A percentile compares a stretch with the other conserved stretches of the same genome.
Conservation (phyloP, 2,329 filamentous ascomycete genomes). For the Microcyclosporella mali region DNA sequence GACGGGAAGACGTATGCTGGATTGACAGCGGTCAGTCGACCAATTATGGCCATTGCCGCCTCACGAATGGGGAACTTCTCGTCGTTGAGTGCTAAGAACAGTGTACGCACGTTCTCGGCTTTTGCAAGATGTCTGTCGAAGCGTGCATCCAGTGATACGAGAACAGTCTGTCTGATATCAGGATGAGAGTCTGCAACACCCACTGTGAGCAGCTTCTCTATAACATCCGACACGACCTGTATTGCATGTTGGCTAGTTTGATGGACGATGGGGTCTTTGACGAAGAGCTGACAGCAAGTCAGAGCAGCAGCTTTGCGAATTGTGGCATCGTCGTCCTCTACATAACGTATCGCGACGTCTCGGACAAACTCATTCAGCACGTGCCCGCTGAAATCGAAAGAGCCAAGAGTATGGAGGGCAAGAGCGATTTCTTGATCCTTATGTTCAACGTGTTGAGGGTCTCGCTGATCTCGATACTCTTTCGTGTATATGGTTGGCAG, state of each 20-base stretch:
- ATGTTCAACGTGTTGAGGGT: conserved; percentile 71
- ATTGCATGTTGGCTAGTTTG: conserved; percentile 96
- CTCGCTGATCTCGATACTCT: conserved; percentile 68
- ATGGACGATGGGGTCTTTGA: conserved; percentile 93
- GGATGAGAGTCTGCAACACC: conserved; percentile 86
- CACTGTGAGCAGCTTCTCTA: conserved; percentile 91
- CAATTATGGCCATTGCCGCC: conserved; percentile 92
- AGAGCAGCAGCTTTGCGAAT: conserved; percentile 91
- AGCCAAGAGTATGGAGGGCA: conserved; percentile 90
- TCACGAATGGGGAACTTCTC: conserved; percentile 89
- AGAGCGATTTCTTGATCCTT: conserved; percentile 83
- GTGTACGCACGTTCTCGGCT: conserved; percentile 89
- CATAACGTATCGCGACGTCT: conserved; percentile 95
- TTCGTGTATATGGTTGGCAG: conserved; percentile 71
- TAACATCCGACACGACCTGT: conserved; percentile 94
- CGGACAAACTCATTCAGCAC: conserved; percentile 97
- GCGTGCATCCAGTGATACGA: conserved; percentile 81
- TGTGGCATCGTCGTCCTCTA: conserved; percentile 89
- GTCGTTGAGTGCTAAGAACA: conserved; percentile 94
- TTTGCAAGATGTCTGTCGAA: conserved; percentile 97
- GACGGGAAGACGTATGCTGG: conserved; percentile 97
- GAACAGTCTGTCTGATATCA: conserved; percentile 80
- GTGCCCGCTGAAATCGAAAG: conserved; percentile 89
- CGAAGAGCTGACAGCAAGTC: conserved; percentile 96
- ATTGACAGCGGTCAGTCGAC: conserved; percentile 81